phyloP scores from a whole-genome alignment of 2,329 filamentous ascomycete genomes.

The Mariannaea sp. region DNA sequence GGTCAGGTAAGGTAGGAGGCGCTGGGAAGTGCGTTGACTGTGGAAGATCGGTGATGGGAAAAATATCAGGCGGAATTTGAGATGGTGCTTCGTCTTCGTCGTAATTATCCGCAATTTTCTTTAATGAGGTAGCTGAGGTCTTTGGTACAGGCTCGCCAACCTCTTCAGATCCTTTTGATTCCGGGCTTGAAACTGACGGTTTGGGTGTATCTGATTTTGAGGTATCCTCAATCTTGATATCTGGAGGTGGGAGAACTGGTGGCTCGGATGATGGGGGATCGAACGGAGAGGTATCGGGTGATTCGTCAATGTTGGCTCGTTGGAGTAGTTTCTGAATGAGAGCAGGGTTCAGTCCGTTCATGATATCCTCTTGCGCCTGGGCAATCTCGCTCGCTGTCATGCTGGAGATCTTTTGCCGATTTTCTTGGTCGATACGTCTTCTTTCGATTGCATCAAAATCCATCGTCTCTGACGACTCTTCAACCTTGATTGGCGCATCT shows the following conservation, averaged over 20 bases:
- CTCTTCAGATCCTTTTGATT: not conserved
- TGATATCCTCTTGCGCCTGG: slow-evolving; percentile 77
- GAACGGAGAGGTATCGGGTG: slow-evolving; percentile 49
- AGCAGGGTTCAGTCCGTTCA: slow-evolving; percentile 74
- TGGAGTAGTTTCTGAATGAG: slow-evolving; percentile 78
- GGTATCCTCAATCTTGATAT: slow-evolving; percentile 45
- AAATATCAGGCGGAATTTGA: slow-evolving; percentile 49
- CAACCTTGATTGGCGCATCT: not conserved
- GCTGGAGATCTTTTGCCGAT: slow-evolving; percentile 69
- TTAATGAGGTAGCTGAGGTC: slow-evolving; percentile 19
- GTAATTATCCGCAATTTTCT: slow-evolving; percentile 42
- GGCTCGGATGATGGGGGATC: slow-evolving; percentile 40
- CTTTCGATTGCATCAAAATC: slow-evolving; percentile 62
- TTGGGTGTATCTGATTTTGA: slow-evolving; percentile 15
- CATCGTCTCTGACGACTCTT: slow-evolving; percentile 4
- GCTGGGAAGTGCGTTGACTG: slow-evolving; percentile 65
- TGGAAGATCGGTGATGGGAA: slow-evolving; percentile 47
- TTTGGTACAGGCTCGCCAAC: not conserved
- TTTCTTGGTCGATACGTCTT: slow-evolving; percentile 80
- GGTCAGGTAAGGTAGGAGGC: slow-evolving; percentile 63
- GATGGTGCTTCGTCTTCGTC: slow-evolving; percentile 51
- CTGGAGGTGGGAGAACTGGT: slow-evolving; percentile 30
- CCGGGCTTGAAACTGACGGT: slow-evolving; percentile 5
- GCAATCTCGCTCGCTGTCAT: slow-evolving; percentile 87
- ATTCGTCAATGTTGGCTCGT: slow-evolving; percentile 75